Evolutionary conservation across 257 asterid genomes (phyloP).

Genomic region (Echites panduratus): DNA sequence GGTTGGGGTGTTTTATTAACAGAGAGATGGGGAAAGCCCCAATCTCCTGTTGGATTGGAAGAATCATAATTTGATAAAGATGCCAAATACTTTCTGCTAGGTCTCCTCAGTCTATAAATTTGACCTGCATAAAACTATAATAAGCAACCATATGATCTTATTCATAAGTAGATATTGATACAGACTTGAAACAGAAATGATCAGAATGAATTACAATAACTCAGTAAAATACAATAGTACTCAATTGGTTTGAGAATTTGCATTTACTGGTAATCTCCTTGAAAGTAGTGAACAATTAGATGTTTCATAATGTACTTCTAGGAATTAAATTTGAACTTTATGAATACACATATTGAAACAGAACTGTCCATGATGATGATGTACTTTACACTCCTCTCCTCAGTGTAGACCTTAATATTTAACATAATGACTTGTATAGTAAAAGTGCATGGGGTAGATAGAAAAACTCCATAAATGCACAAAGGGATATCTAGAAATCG

Average conservation of each 20-base stretch:
- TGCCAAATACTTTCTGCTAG: conserved; percentile 67
- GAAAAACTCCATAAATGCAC: not conserved
- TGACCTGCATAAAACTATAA: conserved; percentile 46
- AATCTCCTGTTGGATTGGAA: conserved; percentile 74
- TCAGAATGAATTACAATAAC: not conserved
- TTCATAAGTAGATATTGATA: not conserved
- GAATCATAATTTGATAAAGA: conserved; percentile 61
- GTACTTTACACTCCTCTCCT: not conserved
- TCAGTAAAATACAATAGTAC: not conserved
- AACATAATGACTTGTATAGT: not conserved
- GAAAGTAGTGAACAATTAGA: not conserved
- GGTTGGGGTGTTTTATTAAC: conserved; percentile 25
- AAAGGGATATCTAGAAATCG: no score
- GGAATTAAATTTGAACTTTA: not conserved
- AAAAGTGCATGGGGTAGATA: not conserved
- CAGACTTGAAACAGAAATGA: not conserved
- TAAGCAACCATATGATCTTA: not conserved
- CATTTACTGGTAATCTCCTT: not conserved
- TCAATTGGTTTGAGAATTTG: not conserved
- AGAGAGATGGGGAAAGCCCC: conserved; percentile 77
- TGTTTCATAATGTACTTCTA: not conserved
- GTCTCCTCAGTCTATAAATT: conserved; percentile 71
- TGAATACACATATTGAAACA: not conserved
- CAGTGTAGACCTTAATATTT: not conserved
- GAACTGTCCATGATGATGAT: not conserved